phyloP scores from a whole-genome alignment of 179 eudicot species.

The Beta corolliflora region DNA sequence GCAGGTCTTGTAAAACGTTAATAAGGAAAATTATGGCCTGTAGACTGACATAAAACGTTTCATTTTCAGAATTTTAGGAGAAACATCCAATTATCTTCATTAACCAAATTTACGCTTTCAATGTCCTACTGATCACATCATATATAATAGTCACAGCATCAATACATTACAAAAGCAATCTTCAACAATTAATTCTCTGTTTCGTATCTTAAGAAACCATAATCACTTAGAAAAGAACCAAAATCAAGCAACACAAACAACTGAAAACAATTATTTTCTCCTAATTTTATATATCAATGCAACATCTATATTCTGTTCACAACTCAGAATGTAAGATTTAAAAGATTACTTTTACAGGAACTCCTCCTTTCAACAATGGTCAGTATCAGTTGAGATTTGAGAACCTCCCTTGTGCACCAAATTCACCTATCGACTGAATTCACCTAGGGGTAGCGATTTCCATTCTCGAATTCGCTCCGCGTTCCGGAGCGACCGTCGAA shows the following conservation, averaged over 20 bases:
- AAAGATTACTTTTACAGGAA: background rate
- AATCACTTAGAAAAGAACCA: background rate
- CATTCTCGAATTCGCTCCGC: no score
- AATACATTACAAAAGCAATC: no score
- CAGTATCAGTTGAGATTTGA: background rate
- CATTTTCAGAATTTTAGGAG: no score
- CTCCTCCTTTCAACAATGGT: background rate
- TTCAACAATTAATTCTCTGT: no score
- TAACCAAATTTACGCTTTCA: background rate
- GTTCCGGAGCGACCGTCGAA: no score
- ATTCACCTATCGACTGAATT: no score
- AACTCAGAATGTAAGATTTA: background rate
- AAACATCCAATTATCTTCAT: no score
- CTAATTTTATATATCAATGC: background rate
- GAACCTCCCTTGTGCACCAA: no score
- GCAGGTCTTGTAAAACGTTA: background rate
- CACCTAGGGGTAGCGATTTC: no score
- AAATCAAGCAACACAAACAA: background rate
- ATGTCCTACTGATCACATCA: background rate
- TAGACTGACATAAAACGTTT: no score
- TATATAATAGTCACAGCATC: background rate
- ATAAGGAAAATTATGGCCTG: no score
- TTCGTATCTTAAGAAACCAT: background rate
- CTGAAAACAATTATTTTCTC: background rate
- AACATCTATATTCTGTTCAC: background rate